Evolutionary conservation across 176 grass and related monocot genomes (phyloP).

Genomic region (Zizania latifolia): DNA sequence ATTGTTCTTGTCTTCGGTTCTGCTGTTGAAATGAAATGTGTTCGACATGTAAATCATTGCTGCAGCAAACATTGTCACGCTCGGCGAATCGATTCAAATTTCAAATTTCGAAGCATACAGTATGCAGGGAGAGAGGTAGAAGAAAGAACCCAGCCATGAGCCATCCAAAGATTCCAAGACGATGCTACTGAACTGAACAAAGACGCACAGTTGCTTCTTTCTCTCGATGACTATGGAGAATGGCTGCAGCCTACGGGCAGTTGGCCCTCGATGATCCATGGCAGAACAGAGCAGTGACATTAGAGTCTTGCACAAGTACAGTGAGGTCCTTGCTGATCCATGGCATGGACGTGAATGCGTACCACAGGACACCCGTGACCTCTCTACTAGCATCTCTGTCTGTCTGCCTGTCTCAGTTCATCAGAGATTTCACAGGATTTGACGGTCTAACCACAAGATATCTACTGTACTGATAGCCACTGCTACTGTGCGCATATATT

Average conservation of each 20-base stretch:
- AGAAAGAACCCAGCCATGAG: too few relatives aligned
- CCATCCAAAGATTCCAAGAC: conserved; percentile 6
- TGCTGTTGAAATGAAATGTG: not conserved
- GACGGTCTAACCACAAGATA: not conserved
- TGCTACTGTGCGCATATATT: not conserved
- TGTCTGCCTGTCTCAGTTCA: not conserved
- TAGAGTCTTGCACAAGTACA: too few relatives aligned
- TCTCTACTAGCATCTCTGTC: too few relatives aligned
- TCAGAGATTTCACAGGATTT: not conserved
- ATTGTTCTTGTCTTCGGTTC: not conserved
- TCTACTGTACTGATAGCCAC: not conserved
- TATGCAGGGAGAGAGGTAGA: too few relatives aligned
- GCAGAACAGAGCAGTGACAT: not conserved
- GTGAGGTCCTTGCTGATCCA: too few relatives aligned
- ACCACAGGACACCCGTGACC: conserved; percentile 11
- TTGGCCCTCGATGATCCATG: not conserved
- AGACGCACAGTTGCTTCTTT: too few relatives aligned
- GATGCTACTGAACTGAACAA: too few relatives aligned
- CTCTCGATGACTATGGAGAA: too few relatives aligned
- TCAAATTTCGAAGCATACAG: not conserved
- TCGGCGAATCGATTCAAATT: too few relatives aligned
- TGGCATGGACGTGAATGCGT: not conserved
- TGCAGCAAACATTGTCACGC: not conserved
- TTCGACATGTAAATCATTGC: not conserved
- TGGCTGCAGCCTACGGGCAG: not conserved